These are phyloP conservation scores for Aspergillus quadrilineatus DNA, from an alignment of 2,329 filamentous ascomycete genomes.

Conservation along the genomic window DNA sequence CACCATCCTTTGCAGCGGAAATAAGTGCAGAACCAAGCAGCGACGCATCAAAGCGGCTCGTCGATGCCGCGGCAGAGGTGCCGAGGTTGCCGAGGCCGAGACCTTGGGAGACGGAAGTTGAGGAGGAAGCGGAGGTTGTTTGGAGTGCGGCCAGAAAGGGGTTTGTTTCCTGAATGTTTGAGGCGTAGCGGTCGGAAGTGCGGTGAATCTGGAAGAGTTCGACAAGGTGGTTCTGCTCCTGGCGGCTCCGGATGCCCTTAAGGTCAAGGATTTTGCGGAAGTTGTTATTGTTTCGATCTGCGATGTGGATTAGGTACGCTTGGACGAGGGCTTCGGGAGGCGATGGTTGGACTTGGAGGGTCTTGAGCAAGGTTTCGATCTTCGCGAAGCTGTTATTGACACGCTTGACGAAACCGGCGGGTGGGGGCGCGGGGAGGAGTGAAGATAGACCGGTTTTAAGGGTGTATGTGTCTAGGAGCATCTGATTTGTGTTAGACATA, in stretches of 20 bases:
- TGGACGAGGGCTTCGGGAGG: conserved; percentile 93
- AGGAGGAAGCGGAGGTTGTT: conserved; percentile 26
- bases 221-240: conserved; percentile 76
- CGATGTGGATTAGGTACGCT: conserved; percentile 96
- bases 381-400: conserved; percentile 81
- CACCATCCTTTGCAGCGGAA: conserved; percentile 80
- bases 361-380: conserved; percentile 91
- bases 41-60: conserved; percentile 72
- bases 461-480: conserved; percentile 91
- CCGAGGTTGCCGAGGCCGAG: conserved; percentile 44
- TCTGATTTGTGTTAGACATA: conserved; percentile 51
- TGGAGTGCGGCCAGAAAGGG: conserved; percentile 68
- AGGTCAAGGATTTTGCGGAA: conserved; percentile 95
- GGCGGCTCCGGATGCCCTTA: conserved; percentile 79
- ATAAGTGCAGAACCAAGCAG: conserved; percentile 84
- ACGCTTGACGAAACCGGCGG: conserved; percentile 73
- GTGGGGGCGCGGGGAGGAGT: conserved; percentile 58
- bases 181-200: conserved; percentile 61
- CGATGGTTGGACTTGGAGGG: conserved; percentile 85
- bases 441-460: conserved; percentile 50
- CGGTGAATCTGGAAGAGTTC: conserved; percentile 91
- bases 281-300: conserved; percentile 87
- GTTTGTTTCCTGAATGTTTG: conserved; percentile 66
- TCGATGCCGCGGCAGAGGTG: conserved; percentile 41
- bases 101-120: conserved; percentile 47